Evolutionary conservation across 257 asterid species (phyloP), one percentile per base, ranked within the genome.

Genomic region (Ajuga chamaepitys): DNA sequence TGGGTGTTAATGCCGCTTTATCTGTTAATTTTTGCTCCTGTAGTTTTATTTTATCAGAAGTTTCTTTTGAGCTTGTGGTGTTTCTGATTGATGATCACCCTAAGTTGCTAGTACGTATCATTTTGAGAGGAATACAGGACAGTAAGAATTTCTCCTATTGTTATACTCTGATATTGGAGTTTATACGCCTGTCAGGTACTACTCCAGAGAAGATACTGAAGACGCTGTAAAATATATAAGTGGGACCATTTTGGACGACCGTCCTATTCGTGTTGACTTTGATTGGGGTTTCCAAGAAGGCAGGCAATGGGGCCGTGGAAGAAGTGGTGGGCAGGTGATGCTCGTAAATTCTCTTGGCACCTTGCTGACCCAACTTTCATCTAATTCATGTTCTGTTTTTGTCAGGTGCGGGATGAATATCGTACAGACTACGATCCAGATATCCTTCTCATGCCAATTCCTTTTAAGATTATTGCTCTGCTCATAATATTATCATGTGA

Each of bases 201-300:
- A 93, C 80, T 88, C 99, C 30, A 87, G 99, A 75, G 95, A 86
- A 7, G 99, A 90, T 77, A 72, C 97, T 54, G 97, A 88, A 83
- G 95, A 89, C 64, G 71, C 92, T 53, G 99, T 86, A 53, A 93
- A 93, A 75, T 89, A 83, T 72, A 84, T 93, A 54, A 93, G 99
- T 52, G 99, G 99, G 75, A 89, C 99, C 26, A 93, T 93, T 73
- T 96, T 94, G 13, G 99, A 94, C 71, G 99, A 94, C 78, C 97
- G 99, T 52, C 99, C 97, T 30, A 94, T 94, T 66, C 99, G 99
- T 61, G 99, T 88, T 16, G 99, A 94, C 84, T 94, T 89, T 74
- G 99, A 94, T 75, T 94, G 99, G 99, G 99, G 99, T 32, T 94
- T 90, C 64, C 91, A 83, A 76, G 99, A 94, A 75, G 97, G 99